Percentiles rank a stretch among this genome's conserved stretches.
Evolutionary conservation across 2,329 filamentous ascomycete species (phyloP).

Genomic region (Rutstroemia sydowiana): DNA sequence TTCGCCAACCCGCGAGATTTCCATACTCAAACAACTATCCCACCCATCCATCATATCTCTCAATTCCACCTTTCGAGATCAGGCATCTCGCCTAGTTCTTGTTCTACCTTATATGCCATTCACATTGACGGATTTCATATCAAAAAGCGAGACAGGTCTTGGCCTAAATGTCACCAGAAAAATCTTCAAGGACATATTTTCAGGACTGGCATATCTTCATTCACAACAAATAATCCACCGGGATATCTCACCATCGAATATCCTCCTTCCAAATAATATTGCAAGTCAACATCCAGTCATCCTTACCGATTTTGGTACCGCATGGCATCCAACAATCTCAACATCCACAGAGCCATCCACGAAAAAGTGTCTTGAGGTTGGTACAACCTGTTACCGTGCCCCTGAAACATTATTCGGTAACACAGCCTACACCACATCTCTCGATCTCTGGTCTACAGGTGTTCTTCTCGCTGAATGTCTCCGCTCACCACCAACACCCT

Average conservation of each 20-base stretch:
- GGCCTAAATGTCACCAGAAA: conserved; percentile 19
- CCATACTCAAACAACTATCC: conserved; percentile 57
- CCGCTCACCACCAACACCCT: conserved; percentile 44
- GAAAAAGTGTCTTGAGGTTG: conserved; percentile 83
- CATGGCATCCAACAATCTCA: conserved; percentile 61
- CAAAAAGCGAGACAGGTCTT: conserved; percentile 34
- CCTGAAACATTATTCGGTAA: conserved; percentile 88
- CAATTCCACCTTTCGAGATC: conserved; percentile 65
- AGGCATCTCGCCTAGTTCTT: conserved; percentile 64
- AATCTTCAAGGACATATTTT: conserved; percentile 61
- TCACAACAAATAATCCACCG: conserved; percentile 74
- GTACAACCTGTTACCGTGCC: conserved; percentile 83
- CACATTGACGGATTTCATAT: conserved; percentile 63
- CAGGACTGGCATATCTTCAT: conserved; percentile 67
- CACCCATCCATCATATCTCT: conserved; percentile 58
- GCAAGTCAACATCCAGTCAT: conserved; percentile 64
- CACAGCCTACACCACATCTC: conserved; percentile 57
- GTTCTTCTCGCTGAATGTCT: conserved; percentile 74
- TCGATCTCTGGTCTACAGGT: conserved; percentile 89
- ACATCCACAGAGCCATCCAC: conserved; percentile 51
- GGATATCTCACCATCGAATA: conserved; percentile 88
- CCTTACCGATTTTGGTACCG: conserved; percentile 86
- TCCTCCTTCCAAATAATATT: conserved; percentile 52
- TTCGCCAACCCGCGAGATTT: conserved; percentile 70
- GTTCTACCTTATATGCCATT: conserved; percentile 78